Percentiles rank a stretch among this genome's conserved stretches.
These are phyloP conservation scores for Citrus hindsii DNA, from an alignment of 345 rosid genomes.

Conservation along the genomic window DNA sequence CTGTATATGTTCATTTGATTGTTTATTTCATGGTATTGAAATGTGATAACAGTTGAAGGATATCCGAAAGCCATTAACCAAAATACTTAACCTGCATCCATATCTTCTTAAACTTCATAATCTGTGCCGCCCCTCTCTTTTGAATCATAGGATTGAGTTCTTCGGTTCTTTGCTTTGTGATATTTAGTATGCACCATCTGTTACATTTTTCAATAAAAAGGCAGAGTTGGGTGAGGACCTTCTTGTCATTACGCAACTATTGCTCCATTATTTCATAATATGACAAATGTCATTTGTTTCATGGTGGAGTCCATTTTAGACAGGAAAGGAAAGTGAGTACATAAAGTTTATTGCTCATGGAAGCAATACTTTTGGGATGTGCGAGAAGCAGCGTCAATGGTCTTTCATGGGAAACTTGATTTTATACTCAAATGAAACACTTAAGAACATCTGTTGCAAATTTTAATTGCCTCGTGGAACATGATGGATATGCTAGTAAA, in stretches of 20 bases:
- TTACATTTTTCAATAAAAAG: neutral
- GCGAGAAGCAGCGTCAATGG: neutral
- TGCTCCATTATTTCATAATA: neutral
- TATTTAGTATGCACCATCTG: neutral
- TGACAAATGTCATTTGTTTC: neutral
- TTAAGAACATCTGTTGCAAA: neutral
- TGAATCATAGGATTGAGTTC: neutral
- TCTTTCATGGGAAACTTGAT: neutral
- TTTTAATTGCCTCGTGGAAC: neutral
- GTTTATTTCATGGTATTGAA: neutral
- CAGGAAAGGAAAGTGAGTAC: neutral
- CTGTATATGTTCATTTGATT: neutral
- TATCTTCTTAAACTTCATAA: neutral
- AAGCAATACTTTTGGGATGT: neutral
- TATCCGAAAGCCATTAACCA: neutral
- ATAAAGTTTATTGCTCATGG: neutral
- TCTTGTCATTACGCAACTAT: neutral
- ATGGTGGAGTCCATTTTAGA: neutral
- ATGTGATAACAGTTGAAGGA: neutral
- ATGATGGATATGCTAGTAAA: neutral
- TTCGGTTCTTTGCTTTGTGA: neutral
- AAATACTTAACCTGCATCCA: neutral
- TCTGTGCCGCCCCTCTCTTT: no score
- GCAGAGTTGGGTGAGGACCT: neutral
- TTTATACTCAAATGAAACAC: neutral